phyloP scores from a whole-genome alignment of 768 basidiomycete species.

The Phanerodontia chrysosporium region DNA sequence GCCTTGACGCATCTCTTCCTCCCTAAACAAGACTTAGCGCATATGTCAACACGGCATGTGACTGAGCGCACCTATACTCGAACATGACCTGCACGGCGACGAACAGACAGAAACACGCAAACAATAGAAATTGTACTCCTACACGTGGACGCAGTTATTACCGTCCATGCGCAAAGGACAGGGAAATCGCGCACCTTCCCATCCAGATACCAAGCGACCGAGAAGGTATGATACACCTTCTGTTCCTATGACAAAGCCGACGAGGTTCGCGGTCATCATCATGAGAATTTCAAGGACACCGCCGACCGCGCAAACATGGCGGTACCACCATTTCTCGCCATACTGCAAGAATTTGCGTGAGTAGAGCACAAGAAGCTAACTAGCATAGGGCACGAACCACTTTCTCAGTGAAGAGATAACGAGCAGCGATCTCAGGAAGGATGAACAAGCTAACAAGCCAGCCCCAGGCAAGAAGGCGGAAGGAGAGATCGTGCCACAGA shows the following conservation, averaged over 20 bases:
- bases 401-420: constrained; percentile 52
- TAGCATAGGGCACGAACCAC: constrained; percentile 45
- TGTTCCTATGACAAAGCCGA: constrained; percentile 89
- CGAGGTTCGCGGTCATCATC: constrained; percentile 90
- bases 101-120: constrained; percentile 64
- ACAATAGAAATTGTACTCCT: constrained; percentile 66
- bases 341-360: constrained; percentile 55
- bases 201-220: constrained; percentile 56
- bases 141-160: background rate
- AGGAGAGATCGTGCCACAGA: constrained; percentile 93
- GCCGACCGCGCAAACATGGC: constrained; percentile 80
- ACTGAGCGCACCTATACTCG: constrained; percentile 78
- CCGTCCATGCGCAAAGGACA: no score
- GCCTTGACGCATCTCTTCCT: constrained; percentile 29
- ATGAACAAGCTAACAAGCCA: constrained; percentile 94
- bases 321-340: constrained; percentile 68
- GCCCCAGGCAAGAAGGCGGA: constrained; percentile 88
- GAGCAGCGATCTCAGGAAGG: constrained; percentile 73
- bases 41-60: background rate
- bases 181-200: no score
- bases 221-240: constrained; percentile 75
- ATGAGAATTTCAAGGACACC: constrained; percentile 80
- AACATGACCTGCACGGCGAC: constrained; percentile 91
- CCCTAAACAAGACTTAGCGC: constrained; percentile 15
- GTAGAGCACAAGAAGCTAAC: constrained; percentile 2